Conservation (phyloP, 208 protist species). For the Willaertia magna region DNA sequence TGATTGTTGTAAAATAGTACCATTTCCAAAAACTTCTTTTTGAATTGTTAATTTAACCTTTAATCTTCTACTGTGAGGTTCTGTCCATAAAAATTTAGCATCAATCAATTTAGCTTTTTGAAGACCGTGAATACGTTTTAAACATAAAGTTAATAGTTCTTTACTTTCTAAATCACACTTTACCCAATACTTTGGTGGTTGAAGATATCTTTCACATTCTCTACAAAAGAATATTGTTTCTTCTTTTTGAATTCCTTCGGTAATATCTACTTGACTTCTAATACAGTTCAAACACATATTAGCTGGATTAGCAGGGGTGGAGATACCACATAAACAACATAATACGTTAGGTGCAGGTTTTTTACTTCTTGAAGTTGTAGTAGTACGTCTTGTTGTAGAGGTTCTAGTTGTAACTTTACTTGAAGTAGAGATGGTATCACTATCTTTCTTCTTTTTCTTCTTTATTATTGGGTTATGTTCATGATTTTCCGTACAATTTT, state of each 20-base stretch:
- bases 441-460: no score
- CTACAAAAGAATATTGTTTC: constrained; percentile 82
- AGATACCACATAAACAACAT: not conserved
- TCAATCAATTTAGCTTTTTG: constrained; percentile 90
- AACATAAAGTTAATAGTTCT: constrained; percentile 90
- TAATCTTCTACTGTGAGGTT: constrained; percentile 94
- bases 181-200: constrained; percentile 90
- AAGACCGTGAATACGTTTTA: constrained; percentile 89
- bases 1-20: constrained; percentile 88
- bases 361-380: no score
- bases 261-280: constrained; percentile 89
- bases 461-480: no score
- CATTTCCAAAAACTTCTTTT: constrained; percentile 80
- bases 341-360: not conserved
- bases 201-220: constrained; percentile 80
- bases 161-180: constrained; percentile 85
- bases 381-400: not conserved
- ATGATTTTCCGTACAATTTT: no score
- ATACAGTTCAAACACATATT: constrained; percentile 98
- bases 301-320: constrained; percentile 71
- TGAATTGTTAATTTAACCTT: constrained; percentile 97
- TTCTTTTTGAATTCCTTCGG: constrained; percentile 88
- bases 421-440: no score
- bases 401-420: not conserved
- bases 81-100: constrained; percentile 97